Conservation (phyloP, 2,329 filamentous ascomycete species). For the Penicillium sp. region DNA sequence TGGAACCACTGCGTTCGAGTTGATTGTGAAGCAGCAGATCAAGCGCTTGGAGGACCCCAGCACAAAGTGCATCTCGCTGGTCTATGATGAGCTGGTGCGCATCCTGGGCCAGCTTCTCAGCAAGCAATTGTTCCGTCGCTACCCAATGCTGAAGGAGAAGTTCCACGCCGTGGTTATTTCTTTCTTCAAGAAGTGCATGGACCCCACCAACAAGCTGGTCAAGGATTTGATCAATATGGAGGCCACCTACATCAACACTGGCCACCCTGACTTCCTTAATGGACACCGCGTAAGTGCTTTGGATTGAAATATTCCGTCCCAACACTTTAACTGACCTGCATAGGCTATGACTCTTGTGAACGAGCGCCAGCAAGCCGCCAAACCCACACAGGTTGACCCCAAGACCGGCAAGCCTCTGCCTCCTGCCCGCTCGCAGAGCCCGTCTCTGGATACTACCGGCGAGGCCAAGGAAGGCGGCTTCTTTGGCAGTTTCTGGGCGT, state of each 20-base stretch:
- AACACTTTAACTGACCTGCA: constrained; percentile 23
- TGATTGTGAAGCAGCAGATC: constrained; percentile 99
- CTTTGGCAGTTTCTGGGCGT: constrained; percentile 98
- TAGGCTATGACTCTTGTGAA: constrained; percentile 97
- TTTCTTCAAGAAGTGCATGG: constrained; percentile 99
- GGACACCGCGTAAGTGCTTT: constrained; percentile 73
- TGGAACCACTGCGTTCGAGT: constrained; percentile 95
- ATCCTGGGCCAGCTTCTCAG: constrained; percentile 87
- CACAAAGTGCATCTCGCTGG: constrained; percentile 93
- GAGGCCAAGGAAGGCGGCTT: constrained; percentile 71
- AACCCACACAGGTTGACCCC: constrained; percentile 93
- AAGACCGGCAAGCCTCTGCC: constrained; percentile 97
- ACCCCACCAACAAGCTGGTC: constrained; percentile 96
- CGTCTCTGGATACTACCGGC: constrained; percentile 66
- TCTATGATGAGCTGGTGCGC: constrained; percentile 96
- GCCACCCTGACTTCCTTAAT: constrained; percentile 96
- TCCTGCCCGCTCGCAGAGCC: constrained; percentile 76
- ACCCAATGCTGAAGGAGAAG: constrained; percentile 95
- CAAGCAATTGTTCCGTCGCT: constrained; percentile 89
- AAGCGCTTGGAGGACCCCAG: constrained; percentile 94
- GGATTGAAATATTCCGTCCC: background rate
- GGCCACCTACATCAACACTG: constrained; percentile 96
- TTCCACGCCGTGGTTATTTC: constrained; percentile 88
- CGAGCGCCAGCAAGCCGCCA: constrained; percentile 77
- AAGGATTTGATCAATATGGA: constrained; percentile 94